These are phyloP conservation scores for Exidia glandulosa DNA, from an alignment of 768 basidiomycete species.

Conservation along the genomic window DNA sequence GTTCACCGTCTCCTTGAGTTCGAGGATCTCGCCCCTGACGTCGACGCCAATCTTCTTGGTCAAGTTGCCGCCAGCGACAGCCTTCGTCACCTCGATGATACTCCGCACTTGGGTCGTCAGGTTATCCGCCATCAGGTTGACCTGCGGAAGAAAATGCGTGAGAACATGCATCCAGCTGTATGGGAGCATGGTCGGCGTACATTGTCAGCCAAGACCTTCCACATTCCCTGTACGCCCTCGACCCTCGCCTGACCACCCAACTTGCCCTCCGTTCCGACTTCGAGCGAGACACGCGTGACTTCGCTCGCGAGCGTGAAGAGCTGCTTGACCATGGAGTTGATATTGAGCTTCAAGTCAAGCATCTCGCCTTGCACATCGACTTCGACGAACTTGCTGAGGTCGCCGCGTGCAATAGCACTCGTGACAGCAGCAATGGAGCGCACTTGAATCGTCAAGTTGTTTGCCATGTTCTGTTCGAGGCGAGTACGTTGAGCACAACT, in stretches of 20 bases:
- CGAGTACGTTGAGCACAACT: neutral
- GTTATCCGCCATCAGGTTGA: constrained; percentile 35
- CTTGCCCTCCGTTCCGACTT: constrained; percentile 88
- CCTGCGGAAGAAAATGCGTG: neutral
- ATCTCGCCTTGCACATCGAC: constrained; percentile 95
- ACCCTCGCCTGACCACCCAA: constrained; percentile 89
- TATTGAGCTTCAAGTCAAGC: constrained; percentile 71
- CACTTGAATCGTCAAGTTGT: constrained; percentile 76
- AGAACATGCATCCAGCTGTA: no score
- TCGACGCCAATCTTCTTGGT: constrained; percentile 89
- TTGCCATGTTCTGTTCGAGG: constrained; percentile 77
- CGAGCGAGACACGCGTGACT: constrained; percentile 84
- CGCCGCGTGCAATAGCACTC: constrained; percentile 69
- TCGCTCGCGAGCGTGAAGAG: constrained; percentile 20
- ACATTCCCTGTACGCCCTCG: constrained; percentile 88
- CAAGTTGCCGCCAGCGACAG: constrained; percentile 86
- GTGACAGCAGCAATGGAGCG: constrained; percentile 66
- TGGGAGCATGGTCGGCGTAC: neutral
- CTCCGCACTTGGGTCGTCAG: constrained; percentile 86
- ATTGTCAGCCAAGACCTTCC: constrained; percentile 49
- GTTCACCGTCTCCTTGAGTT: constrained; percentile 78
- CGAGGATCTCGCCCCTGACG: constrained; percentile 84
- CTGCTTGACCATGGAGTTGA: constrained; percentile 57
- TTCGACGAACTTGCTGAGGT: constrained; percentile 72
- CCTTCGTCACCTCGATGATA: constrained; percentile 89